Percentiles rank a stretch among this genome's conserved stretches.
These are phyloP conservation scores for Rhododendron ferrugineum DNA, from an alignment of 148 eudicot genomes.

Conservation along the genomic window DNA sequence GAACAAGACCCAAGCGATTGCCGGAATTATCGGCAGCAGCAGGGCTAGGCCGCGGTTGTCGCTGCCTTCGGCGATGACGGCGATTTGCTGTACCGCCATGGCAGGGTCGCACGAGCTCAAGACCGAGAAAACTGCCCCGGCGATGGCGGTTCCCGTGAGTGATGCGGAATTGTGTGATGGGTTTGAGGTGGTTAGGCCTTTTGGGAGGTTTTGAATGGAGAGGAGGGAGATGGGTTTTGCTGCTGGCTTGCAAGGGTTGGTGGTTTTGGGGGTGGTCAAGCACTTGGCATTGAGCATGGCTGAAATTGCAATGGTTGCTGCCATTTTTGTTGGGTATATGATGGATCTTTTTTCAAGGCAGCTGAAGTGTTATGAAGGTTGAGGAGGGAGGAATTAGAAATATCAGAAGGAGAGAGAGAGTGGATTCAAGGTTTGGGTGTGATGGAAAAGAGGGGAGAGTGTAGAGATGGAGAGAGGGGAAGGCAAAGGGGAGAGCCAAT, in stretches of 20 bases:
- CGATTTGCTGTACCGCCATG: constrained; percentile 82
- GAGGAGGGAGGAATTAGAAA: background rate
- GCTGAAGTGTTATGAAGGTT: background rate
- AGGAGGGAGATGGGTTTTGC: constrained; percentile 45
- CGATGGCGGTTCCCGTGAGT: constrained; percentile 44
- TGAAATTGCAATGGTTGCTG: constrained; percentile 76
- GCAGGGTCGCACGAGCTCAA: constrained; percentile 62
- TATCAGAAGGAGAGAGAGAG: background rate
- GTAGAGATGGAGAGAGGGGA: constrained; percentile 9
- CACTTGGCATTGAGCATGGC: constrained; percentile 66
- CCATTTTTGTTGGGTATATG: constrained; percentile 35
- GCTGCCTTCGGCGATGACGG: constrained; percentile 61
- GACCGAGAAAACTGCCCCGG: constrained; percentile 69
- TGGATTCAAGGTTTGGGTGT: background rate
- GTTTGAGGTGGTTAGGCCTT: constrained; percentile 26
- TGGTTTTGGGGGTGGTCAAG: constrained; percentile 18
- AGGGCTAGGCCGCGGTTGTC: constrained; percentile 87
- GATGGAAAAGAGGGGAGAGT: constrained; percentile 10
- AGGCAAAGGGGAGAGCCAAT: constrained; percentile 37
- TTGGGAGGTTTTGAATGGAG: constrained; percentile 45
- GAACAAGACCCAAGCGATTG: constrained; percentile 79
- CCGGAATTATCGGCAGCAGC: constrained; percentile 68
- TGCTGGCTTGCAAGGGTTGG: constrained; percentile 25
- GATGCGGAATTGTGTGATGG: constrained; percentile 3
- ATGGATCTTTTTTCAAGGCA: background rate